Evolutionary conservation across 768 basidiomycete genomes (phyloP), one percentile per base, ranked within the genome.

Genomic region (Russula olivacea): DNA sequence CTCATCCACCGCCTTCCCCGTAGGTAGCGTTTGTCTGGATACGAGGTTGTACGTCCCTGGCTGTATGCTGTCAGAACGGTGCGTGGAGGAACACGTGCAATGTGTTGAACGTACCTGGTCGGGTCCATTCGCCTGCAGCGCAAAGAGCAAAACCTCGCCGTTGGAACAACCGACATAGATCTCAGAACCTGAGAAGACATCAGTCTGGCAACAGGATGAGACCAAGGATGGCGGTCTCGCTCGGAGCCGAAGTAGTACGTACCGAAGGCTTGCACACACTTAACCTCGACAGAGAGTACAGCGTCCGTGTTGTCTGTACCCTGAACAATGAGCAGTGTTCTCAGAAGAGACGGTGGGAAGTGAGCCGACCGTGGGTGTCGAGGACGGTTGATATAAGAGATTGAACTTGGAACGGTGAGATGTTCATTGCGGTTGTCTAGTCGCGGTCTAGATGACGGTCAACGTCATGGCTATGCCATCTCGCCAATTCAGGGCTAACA

Each of bases 161-260:
- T 93, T 91, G 23, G 86, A 84, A 64, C 88, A 89, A 14, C 93
- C 94, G 14, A 92, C 81, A 67, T 93, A 95, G 28, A 96, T 82
- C 69, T 97, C 93, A 47, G 86, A 85, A 36, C 87, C 91, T 91
- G 57, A 19, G 43, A 36, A 36, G 21, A 12, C 58, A 61, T 59
- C 9, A 57, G 56, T 21, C 55, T 50, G 63, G 56, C 45, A 58
- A 17, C 41, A 17, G 28, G 45, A 61, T 49, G 58, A 48, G 47
- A 38, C 34, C 58, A 30, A 43, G 21, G 48, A 28, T 23, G 36
- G 23, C n/a, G 17, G 17, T 23, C 48, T 45, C 52, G 47, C 48
- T 45, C 49, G 40, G 15, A 34, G 17, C 25, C 12, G 36, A 49
- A 23, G n/a, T 43, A 21, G 19, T 8, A 61, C 69, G 4, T 49